Evolutionary conservation across 2,329 filamentous ascomycete species (phyloP).

Genomic region (Sporothrix phasma): DNA sequence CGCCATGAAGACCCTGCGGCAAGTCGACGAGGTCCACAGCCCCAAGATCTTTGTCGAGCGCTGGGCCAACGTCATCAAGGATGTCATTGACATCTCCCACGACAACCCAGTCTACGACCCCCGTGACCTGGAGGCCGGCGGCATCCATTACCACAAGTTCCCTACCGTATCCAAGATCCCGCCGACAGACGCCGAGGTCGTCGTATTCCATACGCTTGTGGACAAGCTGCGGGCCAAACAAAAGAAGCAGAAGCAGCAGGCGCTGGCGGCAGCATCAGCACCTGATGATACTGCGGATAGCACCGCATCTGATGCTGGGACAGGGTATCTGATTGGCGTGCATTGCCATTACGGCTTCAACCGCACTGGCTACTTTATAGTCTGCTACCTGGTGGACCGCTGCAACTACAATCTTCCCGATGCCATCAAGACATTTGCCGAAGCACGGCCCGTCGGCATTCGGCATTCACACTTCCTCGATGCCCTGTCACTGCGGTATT

Average conservation of each 20-base stretch:
- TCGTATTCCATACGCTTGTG: constrained; percentile 45
- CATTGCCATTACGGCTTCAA: constrained; percentile 98
- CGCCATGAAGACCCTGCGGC: constrained; percentile 85
- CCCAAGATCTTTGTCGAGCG: constrained; percentile 59
- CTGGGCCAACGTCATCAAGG: constrained; percentile 58
- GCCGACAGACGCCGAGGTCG: constrained; percentile 48
- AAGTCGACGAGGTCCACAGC: constrained; percentile 75
- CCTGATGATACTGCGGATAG: not conserved
- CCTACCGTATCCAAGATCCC: constrained; percentile 88
- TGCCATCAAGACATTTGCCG: constrained; percentile 69
- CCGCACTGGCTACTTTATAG: constrained; percentile 82
- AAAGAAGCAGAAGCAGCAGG: constrained; percentile 27
- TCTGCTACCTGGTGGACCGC: constrained; percentile 80
- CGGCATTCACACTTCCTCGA: constrained; percentile 84
- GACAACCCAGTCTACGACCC: constrained; percentile 86
- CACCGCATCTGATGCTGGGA: not conserved
- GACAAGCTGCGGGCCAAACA: constrained; percentile 51
- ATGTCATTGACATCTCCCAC: constrained; percentile 84
- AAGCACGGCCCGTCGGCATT: constrained; percentile 68
- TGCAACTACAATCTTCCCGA: constrained; percentile 61
- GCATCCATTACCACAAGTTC: constrained; percentile 72
- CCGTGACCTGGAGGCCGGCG: constrained; percentile 52
- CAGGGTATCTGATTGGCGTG: constrained; percentile 53
- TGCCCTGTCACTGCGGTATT: constrained; percentile 68
- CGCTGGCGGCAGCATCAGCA: not conserved